Evolutionary conservation across 129 eudicot species (phyloP).

Genomic region (Flaveria brownii): DNA sequence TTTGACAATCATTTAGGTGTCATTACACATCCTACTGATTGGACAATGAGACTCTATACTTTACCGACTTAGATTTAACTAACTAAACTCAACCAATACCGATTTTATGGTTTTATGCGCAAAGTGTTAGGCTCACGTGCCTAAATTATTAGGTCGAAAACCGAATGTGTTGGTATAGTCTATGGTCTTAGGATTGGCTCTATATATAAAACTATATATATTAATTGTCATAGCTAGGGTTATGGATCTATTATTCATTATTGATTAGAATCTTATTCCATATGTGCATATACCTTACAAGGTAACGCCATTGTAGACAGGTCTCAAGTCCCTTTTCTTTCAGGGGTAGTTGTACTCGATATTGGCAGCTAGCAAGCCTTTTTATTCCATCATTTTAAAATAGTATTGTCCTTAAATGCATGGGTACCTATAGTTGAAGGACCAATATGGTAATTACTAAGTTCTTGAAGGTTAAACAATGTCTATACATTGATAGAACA

Average conservation of each 20-base stretch:
- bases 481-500: constrained; percentile 16
- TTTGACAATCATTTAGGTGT: background rate
- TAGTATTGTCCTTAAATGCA: background rate
- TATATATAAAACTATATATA: background rate
- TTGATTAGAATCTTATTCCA: constrained; percentile 16
- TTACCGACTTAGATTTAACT: background rate
- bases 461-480: constrained; percentile 7
- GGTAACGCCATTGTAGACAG: constrained; percentile 32
- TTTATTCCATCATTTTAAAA: constrained; percentile 24
- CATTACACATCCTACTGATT: background rate
- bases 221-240: background rate
- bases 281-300: constrained; percentile 2
- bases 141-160: background rate
- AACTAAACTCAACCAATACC: background rate
- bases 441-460: background rate
- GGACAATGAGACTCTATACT: background rate
- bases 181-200: background rate
- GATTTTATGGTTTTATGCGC: background rate
- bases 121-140: background rate
- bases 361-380: constrained; percentile 15
- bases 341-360: constrained; percentile 21
- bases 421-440: constrained; percentile 17
- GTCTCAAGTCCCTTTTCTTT: constrained; percentile 18
- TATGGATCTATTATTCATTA: background rate
- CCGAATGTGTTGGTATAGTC: background rate